These are phyloP conservation scores for Nidula microcarpa DNA, from an alignment of 768 basidiomycete species.

Conservation along the genomic window DNA sequence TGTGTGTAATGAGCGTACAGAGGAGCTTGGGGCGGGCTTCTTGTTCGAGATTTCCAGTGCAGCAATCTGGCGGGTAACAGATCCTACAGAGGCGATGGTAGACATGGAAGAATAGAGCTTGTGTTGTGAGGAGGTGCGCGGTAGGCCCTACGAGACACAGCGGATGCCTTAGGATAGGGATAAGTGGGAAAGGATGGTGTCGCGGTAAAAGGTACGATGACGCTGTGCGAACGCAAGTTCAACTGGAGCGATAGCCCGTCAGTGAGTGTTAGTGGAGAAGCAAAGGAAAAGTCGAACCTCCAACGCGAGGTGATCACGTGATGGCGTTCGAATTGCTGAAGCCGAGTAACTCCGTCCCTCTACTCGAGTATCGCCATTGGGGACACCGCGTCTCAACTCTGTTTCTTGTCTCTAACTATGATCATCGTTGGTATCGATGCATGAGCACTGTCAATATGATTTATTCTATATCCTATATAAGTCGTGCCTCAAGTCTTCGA, in stretches of 20 bases:
- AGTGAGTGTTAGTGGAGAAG: background rate
- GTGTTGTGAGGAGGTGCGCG: background rate
- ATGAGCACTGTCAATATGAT: too few relatives aligned
- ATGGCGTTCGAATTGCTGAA: background rate
- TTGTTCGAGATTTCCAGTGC: slow-evolving; percentile 65
- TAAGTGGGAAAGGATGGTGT: background rate
- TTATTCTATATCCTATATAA: too few relatives aligned
- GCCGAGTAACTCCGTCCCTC: too few relatives aligned
- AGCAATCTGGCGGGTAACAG: slow-evolving; percentile 67
- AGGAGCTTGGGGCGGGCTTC: slow-evolving; percentile 27
- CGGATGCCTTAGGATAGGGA: background rate
- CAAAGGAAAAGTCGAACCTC: background rate
- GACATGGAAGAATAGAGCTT: background rate
- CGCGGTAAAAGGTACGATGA: background rate
- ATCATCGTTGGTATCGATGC: too few relatives aligned
- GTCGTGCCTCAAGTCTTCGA: too few relatives aligned
- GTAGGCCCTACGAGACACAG: background rate
- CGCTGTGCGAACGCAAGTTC: background rate
- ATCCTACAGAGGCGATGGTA: slow-evolving; percentile 37
- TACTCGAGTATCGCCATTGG: too few relatives aligned
- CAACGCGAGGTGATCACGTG: background rate
- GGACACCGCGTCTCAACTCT: too few relatives aligned
- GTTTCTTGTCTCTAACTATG: too few relatives aligned
- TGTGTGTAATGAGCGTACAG: slow-evolving; percentile 28
- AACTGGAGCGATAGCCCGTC: too few relatives aligned